These are phyloP conservation scores for Tephrocybe sp. DNA, from an alignment of 768 basidiomycete species.

Conservation along the genomic window DNA sequence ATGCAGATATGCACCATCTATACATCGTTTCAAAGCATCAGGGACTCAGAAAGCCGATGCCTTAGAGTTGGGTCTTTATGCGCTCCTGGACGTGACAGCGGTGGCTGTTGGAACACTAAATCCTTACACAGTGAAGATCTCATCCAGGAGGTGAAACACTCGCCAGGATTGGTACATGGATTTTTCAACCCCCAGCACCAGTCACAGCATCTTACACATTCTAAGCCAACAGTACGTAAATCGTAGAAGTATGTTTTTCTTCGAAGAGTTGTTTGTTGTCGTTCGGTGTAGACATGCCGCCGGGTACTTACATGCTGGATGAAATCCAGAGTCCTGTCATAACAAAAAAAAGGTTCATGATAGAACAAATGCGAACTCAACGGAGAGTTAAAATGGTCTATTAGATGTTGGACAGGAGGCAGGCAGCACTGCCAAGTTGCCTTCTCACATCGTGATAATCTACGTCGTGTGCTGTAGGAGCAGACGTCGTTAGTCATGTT, in stretches of 20 bases:
- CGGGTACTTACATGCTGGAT: neutral
- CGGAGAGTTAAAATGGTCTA: neutral
- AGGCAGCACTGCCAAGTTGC: constrained; percentile 80
- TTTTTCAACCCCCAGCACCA: neutral
- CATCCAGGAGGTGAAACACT: neutral
- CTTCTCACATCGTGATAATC: constrained; percentile 93
- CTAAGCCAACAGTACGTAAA: no score
- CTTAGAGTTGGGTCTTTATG: neutral
- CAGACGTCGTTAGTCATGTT: constrained; percentile 10
- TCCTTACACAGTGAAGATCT: neutral
- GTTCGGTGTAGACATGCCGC: neutral
- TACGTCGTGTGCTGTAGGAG: constrained; percentile 85
- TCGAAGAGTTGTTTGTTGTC: no score
- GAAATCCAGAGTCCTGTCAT: neutral
- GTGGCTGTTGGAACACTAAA: neutral
- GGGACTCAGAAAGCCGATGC: neutral
- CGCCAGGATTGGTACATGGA: neutral
- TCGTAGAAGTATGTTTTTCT: neutral
- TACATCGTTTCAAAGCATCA: neutral
- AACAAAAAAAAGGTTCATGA: neutral
- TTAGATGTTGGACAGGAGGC: constrained; percentile 45
- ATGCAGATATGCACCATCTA: neutral
- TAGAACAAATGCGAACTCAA: neutral
- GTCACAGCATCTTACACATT: no score
- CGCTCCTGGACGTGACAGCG: neutral